These are phyloP conservation scores for Arabidopsis lyrata DNA, from an alignment of 441 rosid species.

Conservation along the genomic window DNA sequence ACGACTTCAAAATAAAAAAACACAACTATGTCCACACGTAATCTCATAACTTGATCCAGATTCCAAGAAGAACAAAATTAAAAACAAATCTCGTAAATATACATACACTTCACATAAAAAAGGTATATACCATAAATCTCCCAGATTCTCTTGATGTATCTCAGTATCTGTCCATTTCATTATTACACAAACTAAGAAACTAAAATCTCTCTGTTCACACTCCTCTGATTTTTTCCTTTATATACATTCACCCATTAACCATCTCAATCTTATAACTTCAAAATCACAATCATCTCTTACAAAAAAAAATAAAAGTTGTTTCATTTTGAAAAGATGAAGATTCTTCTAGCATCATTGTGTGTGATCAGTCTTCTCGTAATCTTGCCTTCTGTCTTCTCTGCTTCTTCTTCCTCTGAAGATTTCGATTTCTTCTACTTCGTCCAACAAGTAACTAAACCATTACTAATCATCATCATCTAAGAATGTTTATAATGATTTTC, in stretches of 20 bases:
- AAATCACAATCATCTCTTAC: constrained; percentile 11
- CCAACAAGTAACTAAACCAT: constrained; percentile 61
- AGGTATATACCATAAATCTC: constrained; percentile 36
- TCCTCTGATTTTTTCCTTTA: constrained; percentile 28
- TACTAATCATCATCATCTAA: neutral
- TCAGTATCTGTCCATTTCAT: constrained; percentile 18
- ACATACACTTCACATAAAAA: constrained; percentile 23
- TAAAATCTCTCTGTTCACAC: constrained; percentile 42
- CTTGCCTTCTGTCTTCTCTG: constrained; percentile 41
- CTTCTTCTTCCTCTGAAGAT: constrained; percentile 57
- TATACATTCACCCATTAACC: constrained; percentile 8
- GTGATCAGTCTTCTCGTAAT: constrained; percentile 44
- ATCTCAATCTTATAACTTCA: constrained; percentile 18
- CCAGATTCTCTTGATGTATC: constrained; percentile 35
- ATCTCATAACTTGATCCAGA: constrained; percentile 11
- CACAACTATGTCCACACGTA: constrained; percentile 38
- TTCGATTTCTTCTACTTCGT: constrained; percentile 96
- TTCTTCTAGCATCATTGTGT: constrained; percentile 31
- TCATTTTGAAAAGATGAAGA: constrained; percentile 26
- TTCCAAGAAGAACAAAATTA: constrained; percentile 1
- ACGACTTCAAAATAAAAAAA: constrained; percentile 23
- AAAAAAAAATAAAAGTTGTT: neutral
- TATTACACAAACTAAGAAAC: constrained; percentile 29
- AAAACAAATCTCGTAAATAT: constrained; percentile 28
- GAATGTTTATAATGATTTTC: neutral